phyloP scores from a whole-genome alignment of 1,284 basidiomycete species.

The Irpex rosettiformis region DNA sequence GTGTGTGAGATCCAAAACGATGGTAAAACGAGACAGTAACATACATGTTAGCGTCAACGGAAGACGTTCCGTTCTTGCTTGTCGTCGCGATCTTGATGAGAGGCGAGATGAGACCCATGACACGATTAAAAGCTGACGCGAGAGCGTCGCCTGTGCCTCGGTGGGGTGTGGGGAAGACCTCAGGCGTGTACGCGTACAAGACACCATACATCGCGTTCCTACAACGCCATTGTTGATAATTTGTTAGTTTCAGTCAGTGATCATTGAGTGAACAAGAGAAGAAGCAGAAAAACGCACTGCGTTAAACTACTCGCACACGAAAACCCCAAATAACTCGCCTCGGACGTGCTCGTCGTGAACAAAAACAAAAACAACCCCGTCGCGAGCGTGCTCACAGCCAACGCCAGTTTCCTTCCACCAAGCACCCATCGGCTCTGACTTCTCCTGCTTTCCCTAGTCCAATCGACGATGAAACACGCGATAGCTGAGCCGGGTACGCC shows the following conservation, averaged over 20 bases:
- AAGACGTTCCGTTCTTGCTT: not conserved
- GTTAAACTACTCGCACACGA: slow-evolving; percentile 2
- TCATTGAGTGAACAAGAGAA: not conserved
- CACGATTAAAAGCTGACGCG: not conserved
- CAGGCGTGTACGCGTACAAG: not conserved
- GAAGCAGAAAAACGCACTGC: not conserved
- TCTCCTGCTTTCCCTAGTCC: not conserved
- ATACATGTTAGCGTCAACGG: not conserved
- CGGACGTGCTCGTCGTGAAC: not conserved
- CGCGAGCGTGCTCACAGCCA: not conserved
- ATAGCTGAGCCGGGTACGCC: not conserved
- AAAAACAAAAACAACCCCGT: slow-evolving; percentile 7
- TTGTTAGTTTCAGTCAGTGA: not conserved
- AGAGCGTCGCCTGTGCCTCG: not conserved
- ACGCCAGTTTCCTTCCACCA: not conserved
- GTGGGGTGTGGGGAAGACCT: not conserved
- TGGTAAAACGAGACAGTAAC: not conserved
- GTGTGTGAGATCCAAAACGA: not conserved
- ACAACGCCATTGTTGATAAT: not conserved
- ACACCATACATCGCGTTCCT: slow-evolving; percentile 1
- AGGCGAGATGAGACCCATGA: not conserved
- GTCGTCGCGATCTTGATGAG: slow-evolving; percentile 2
- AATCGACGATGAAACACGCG: slow-evolving; percentile 4
- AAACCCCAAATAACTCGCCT: not conserved
- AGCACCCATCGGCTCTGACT: not conserved